A percentile compares a stretch with the other conserved stretches of the same genome.
phyloP scores from a whole-genome alignment of 768 basidiomycete genomes.

The Suillus plorans region DNA sequence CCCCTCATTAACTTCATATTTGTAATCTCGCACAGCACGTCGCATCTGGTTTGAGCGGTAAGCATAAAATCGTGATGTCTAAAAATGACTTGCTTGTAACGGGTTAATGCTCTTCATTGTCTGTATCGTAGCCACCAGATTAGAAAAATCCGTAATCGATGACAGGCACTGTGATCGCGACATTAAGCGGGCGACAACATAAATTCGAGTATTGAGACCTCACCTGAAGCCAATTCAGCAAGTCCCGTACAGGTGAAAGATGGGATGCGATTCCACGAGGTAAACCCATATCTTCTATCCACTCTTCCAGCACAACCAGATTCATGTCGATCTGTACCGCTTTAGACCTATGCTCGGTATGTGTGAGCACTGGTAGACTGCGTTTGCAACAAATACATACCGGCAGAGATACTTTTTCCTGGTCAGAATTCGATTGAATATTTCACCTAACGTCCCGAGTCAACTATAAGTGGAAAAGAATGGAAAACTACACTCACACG shows the following conservation, averaged over 20 bases:
- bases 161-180: constrained; percentile 64
- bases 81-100: constrained; percentile 58
- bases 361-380: constrained; percentile 11
- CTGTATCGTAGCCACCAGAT: constrained; percentile 88
- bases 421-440: constrained; percentile 83
- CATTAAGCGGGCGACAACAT: constrained; percentile 4
- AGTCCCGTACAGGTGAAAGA: constrained; percentile 80
- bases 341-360: constrained; percentile 53
- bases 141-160: constrained; percentile 83
- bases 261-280: constrained; percentile 79
- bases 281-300: constrained; percentile 80
- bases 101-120: constrained; percentile 87
- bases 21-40: constrained; percentile 89
- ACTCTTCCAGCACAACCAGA: constrained; percentile 82
- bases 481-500: constrained; percentile 56
- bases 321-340: constrained; percentile 92
- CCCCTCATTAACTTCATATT: constrained; percentile 90
- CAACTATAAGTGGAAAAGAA: constrained; percentile 12
- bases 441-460: constrained; percentile 55
- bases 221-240: constrained; percentile 86
- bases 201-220: constrained; percentile 11
- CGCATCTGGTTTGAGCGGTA: constrained; percentile 62
- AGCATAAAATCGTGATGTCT: constrained; percentile 1
- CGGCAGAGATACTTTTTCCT: constrained; percentile 95
- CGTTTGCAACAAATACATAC: constrained; percentile 34